Percentiles rank a stretch among this genome's conserved stretches.
Conservation (phyloP, 495 filamentous ascomycete species). For the Aspergillus avenaceus region DNA sequence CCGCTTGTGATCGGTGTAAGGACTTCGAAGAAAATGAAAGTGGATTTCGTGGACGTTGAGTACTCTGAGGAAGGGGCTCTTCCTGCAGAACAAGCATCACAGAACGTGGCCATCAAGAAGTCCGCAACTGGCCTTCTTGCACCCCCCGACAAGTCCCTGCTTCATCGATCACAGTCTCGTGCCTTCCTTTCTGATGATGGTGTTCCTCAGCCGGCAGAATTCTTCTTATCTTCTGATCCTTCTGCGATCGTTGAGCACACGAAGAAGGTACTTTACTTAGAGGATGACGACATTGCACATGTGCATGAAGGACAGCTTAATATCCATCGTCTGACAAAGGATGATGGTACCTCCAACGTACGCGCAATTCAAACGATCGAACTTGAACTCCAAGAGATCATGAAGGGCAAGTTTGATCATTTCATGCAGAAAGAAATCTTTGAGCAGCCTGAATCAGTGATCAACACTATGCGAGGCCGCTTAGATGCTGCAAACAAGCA, state of each 20-base stretch:
- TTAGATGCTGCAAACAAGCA: constrained; percentile 87
- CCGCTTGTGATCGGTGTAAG: constrained; percentile 93
- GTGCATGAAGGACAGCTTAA: constrained; percentile 98
- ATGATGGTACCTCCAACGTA: constrained; percentile 93
- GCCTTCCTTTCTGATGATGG: constrained; percentile 98
- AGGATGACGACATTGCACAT: constrained; percentile 99
- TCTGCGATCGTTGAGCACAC: constrained; percentile 99
- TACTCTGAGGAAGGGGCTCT: constrained; percentile 83
- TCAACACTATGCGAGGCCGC: constrained; percentile 99
- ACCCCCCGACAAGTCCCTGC: constrained; percentile 89
- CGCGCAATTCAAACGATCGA: constrained; percentile 97
- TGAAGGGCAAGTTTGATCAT: constrained; percentile 99
- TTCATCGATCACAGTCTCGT: constrained; percentile 95
- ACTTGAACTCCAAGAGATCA: constrained; percentile 98
- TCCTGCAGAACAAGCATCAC: constrained; percentile 89
- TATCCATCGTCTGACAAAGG: constrained; percentile 95
- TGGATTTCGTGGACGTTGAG: constrained; percentile 98
- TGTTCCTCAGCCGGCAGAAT: constrained; percentile 94
- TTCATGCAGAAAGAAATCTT: constrained; percentile 99
- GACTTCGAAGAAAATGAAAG: constrained; percentile 98
- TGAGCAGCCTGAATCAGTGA: constrained; percentile 96
- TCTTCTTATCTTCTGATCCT: constrained; percentile 97
- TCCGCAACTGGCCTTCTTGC: constrained; percentile 76
- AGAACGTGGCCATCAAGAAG: constrained; percentile 96
- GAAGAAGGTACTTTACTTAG: constrained; percentile 98